These are phyloP conservation scores for Trametes coccinea DNA, from an alignment of 768 basidiomycete species.

Conservation along the genomic window DNA sequence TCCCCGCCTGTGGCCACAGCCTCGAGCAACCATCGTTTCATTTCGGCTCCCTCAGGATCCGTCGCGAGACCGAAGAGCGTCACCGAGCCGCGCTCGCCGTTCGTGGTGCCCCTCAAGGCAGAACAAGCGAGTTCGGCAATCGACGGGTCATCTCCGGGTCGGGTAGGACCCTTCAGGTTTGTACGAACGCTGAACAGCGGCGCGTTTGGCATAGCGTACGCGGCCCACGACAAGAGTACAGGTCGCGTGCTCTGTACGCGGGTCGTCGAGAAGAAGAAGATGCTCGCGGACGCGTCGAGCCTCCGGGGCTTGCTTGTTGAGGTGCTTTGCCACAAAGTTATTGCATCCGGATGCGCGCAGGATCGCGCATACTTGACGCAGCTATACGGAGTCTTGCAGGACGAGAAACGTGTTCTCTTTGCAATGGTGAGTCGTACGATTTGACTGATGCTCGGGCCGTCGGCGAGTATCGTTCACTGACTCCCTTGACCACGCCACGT, in stretches of 20 bases:
- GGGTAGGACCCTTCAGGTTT: constrained; percentile 26
- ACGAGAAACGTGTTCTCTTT: constrained; percentile 25
- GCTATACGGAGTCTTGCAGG: constrained; percentile 29
- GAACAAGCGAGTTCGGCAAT: background rate
- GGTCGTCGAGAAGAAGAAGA: constrained; percentile 22
- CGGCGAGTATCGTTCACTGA: background rate
- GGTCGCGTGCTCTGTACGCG: constrained; percentile 27
- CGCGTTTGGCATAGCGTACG: constrained; percentile 25
- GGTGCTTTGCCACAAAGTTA: constrained; percentile 28
- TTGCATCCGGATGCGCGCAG: constrained; percentile 19
- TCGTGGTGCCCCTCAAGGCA: background rate
- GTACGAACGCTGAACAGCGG: constrained; percentile 23
- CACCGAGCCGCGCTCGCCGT: background rate
- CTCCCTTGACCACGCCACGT: no score
- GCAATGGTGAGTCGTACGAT: constrained; percentile 26
- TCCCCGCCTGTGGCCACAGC: background rate
- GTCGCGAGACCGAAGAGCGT: background rate
- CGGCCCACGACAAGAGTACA: constrained; percentile 19
- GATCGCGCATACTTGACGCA: constrained; percentile 29
- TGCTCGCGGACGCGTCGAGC: background rate
- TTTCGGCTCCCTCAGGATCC: background rate
- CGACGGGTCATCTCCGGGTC: background rate
- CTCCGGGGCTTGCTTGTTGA: constrained; percentile 21
- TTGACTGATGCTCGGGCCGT: background rate
- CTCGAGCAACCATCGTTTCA: background rate